Conservation (phyloP, 2,329 filamentous ascomycete genomes). For the Leptographium wingfieldii region DNA sequence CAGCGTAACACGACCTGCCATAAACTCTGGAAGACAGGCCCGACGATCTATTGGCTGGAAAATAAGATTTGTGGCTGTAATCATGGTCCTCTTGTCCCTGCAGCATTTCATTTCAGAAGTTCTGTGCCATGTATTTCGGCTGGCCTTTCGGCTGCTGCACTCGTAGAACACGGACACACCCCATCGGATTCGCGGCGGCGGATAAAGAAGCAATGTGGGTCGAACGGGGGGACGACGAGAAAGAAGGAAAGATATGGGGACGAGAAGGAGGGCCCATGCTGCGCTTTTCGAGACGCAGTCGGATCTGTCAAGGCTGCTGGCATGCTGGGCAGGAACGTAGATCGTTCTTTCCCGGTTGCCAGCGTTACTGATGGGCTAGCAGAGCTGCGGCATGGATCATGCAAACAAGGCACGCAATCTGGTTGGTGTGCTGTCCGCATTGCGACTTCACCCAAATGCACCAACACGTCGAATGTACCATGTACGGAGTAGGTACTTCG, state of each 20-base stretch:
- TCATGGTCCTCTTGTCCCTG: background rate
- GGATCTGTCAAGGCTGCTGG: background rate
- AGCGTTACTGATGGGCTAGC: background rate
- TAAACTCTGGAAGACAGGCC: background rate
- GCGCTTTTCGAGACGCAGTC: background rate
- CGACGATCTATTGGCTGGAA: background rate
- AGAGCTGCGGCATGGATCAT: background rate
- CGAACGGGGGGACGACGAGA: background rate
- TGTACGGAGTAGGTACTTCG: background rate
- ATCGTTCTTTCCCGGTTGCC: background rate
- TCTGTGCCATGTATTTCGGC: background rate
- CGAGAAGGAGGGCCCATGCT: background rate
- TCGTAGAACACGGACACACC: background rate
- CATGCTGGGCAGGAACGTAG: background rate
- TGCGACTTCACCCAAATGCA: background rate
- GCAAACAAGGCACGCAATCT: background rate
- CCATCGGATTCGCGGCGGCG: background rate
- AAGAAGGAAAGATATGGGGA: background rate
- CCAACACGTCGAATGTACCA: background rate
- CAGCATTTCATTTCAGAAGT: background rate
- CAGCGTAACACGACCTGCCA: background rate
- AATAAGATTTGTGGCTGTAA: background rate
- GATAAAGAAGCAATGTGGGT: background rate
- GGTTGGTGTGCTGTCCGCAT: background rate
- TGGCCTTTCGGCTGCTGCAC: background rate